Conservation (phyloP, 306 rosid species). For the Canavalia gladiata region DNA sequence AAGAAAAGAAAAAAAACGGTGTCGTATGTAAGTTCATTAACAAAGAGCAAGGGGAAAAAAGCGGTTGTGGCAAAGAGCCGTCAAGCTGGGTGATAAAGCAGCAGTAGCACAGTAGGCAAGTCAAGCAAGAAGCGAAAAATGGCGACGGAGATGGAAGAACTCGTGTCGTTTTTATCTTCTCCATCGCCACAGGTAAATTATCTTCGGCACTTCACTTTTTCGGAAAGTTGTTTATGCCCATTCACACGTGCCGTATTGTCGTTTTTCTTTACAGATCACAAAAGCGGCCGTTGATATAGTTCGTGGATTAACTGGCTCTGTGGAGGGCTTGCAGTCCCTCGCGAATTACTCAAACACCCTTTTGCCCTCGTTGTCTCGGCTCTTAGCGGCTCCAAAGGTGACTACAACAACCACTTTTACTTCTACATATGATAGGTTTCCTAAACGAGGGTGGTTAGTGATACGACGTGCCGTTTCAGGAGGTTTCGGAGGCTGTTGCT, state of each 20-base stretch:
- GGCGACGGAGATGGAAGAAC: constrained; percentile 94
- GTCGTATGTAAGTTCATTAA: too few species aligned
- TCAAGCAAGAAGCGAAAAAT: constrained; percentile 37
- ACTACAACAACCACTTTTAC: not conserved
- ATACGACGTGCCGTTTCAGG: constrained; percentile 57
- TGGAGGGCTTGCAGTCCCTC: constrained; percentile 83
- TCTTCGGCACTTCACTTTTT: not conserved
- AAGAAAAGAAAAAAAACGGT: too few species aligned
- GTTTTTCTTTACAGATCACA: constrained; percentile 55
- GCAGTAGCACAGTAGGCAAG: too few species aligned
- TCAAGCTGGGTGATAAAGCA: too few species aligned
- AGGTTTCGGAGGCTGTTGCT: constrained; percentile 82
- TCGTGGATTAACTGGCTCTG: constrained; percentile 89
- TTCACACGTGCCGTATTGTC: not conserved
- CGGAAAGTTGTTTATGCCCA: not conserved
- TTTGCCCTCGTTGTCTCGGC: constrained; percentile 71
- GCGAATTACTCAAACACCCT: constrained; percentile 56
- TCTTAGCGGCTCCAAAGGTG: constrained; percentile 70
- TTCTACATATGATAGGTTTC: not conserved
- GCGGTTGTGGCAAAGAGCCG: too few species aligned
- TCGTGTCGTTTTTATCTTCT: constrained; percentile 74
- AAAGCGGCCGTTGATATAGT: constrained; percentile 93
- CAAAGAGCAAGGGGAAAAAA: too few species aligned
- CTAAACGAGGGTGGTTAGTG: too few species aligned
- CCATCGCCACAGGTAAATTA: constrained; percentile 77